phyloP scores from a whole-genome alignment of 768 basidiomycete genomes.

The Clitopilus passeckerianus region DNA sequence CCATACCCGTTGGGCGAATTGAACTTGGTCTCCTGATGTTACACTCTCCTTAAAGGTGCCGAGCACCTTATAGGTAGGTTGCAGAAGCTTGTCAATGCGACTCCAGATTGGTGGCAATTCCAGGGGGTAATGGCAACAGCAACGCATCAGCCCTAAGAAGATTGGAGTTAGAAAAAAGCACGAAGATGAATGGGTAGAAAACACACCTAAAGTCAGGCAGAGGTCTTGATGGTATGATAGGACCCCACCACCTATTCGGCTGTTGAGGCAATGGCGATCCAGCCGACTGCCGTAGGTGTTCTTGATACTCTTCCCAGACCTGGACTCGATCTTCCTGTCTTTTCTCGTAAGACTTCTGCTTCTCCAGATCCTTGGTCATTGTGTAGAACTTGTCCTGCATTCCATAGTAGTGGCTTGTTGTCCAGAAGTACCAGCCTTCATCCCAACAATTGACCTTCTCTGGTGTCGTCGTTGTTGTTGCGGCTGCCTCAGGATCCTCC shows the following conservation, averaged over 20 bases:
- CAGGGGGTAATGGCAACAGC: conserved; percentile 54
- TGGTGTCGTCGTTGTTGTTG: conserved; percentile 6
- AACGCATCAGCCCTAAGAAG: conserved; percentile 41
- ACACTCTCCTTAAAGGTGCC: conserved; percentile 49
- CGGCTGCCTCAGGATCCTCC: conserved; percentile 25
- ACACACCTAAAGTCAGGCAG: conserved; percentile 35
- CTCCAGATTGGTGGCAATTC: conserved; percentile 48
- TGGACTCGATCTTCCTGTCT: conserved; percentile 34
- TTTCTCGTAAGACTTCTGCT: conserved; percentile 39
- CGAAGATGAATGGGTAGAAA: not conserved
- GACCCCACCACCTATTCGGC: conserved; percentile 31
- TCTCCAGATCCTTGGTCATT: conserved; percentile 54
- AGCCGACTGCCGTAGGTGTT: conserved; percentile 28
- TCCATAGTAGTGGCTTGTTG: conserved; percentile 45
- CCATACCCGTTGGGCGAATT: conserved; percentile 55
- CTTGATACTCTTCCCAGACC: conserved; percentile 49
- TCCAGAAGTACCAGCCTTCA: conserved; percentile 75
- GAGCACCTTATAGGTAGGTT: conserved; percentile 50
- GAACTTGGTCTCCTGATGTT: conserved; percentile 49
- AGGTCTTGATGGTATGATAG: conserved; percentile 34
- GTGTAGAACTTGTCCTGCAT: conserved; percentile 50
- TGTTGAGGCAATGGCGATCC: not conserved
- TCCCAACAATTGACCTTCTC: conserved; percentile 58
- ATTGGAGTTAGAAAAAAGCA: conserved; percentile 1
- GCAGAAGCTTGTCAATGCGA: conserved; percentile 48